phyloP scores from a whole-genome alignment of 129 eudicot genomes.

The Lonicera japonica region DNA sequence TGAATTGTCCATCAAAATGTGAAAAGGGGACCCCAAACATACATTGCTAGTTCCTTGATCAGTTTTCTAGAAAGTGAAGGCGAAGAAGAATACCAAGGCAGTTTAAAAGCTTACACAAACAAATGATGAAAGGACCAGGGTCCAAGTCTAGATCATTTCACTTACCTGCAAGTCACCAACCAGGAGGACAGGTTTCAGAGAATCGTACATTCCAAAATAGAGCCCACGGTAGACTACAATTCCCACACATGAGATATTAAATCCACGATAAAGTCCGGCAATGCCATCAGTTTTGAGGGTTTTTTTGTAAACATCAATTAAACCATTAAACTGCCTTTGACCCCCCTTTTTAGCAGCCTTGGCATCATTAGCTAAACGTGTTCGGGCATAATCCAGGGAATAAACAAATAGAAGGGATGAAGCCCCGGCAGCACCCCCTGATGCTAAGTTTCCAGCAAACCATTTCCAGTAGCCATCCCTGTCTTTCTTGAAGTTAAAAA shows the following conservation, averaged over 20 bases:
- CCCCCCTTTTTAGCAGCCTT: conserved; percentile 51
- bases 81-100: too few relatives aligned
- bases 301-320: conserved; percentile 61
- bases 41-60: too few relatives aligned
- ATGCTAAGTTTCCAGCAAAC: conserved; percentile 63
- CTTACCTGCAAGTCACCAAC: conserved; percentile 45
- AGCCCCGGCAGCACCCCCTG: conserved; percentile 71
- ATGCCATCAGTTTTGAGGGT: conserved; percentile 55
- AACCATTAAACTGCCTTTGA: conserved; percentile 56
- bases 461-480: conserved; percentile 61
- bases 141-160: neutral
- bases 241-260: conserved; percentile 57
- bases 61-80: too few relatives aligned
- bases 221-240: conserved; percentile 59
- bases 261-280: conserved; percentile 63
- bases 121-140: too few relatives aligned
- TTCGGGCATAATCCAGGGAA: conserved; percentile 60
- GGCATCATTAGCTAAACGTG: conserved; percentile 61
- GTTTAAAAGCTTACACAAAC: too few relatives aligned
- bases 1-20: too few relatives aligned
- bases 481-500: conserved; percentile 58
- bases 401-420: conserved; percentile 58
- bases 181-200: conserved; percentile 51
- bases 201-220: conserved; percentile 62
- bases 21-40: too few relatives aligned